A percentile compares a stretch with the other conserved stretches of the same genome.
Evolutionary conservation across 2,329 filamentous ascomycete species (phyloP).

Genomic region (Penicillium hordei): DNA sequence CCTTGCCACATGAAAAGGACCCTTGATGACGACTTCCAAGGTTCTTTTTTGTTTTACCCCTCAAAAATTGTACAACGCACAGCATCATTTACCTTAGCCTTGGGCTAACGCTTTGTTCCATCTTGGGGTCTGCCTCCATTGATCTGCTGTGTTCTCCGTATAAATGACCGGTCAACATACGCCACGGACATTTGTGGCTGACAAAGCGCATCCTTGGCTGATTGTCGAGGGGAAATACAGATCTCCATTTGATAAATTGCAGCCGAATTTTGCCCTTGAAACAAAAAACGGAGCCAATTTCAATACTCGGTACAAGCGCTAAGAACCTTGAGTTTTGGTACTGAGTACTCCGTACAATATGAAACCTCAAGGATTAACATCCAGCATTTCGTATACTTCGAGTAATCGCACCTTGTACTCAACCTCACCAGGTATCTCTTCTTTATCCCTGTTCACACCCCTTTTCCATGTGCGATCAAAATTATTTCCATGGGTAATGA

Average conservation of each 20-base stretch:
- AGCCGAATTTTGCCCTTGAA: not conserved
- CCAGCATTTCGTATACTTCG: not conserved
- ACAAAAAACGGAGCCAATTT: slow-evolving; percentile 2
- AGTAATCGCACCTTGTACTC: not conserved
- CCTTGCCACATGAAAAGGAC: slow-evolving; percentile 5
- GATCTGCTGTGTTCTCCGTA: not conserved
- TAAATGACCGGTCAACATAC: not conserved
- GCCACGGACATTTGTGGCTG: slow-evolving; percentile 5
- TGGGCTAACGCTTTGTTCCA: slow-evolving; percentile 1
- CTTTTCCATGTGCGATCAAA: not conserved
- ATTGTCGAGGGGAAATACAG: slow-evolving; percentile 3
- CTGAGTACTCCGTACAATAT: not conserved
- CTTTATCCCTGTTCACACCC: not conserved
- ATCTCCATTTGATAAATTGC: not conserved
- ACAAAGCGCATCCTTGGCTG: not conserved
- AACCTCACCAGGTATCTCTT: not conserved
- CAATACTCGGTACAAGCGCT: not conserved
- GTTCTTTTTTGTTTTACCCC: not conserved
- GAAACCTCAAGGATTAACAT: not conserved
- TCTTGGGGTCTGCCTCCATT: not conserved
- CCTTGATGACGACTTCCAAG: slow-evolving; percentile 5
- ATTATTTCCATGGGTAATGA: slow-evolving; percentile 9
- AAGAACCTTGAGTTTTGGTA: not conserved
- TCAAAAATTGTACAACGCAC: not conserved
- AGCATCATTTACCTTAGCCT: not conserved